A percentile compares a stretch with the other conserved stretches of the same genome.
Conservation (phyloP, 2,329 filamentous ascomycete genomes). For the Fusarium sp. region DNA sequence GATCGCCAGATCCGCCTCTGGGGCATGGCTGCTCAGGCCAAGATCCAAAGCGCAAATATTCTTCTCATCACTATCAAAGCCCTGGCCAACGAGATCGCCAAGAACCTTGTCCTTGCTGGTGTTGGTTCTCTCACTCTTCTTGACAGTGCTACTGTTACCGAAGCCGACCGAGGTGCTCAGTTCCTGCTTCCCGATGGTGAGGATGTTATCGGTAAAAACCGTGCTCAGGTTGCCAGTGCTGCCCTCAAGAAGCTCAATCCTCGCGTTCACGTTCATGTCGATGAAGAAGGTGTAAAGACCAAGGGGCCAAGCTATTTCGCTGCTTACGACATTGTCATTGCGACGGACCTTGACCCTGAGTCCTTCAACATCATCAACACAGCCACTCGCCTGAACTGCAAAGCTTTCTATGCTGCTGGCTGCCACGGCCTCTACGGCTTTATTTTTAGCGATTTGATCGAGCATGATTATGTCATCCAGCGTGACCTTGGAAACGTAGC, state of each 20-base stretch:
- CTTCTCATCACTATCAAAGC: slow-evolving; percentile 89
- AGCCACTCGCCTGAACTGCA: slow-evolving; percentile 80
- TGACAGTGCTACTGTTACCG: slow-evolving; percentile 79
- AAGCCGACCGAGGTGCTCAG: slow-evolving; percentile 83
- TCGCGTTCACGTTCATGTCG: slow-evolving; percentile 80
- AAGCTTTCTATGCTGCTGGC: slow-evolving; percentile 89
- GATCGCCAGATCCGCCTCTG: slow-evolving; percentile 97
- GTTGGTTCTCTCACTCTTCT: slow-evolving; percentile 90
- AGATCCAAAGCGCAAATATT: slow-evolving; percentile 89
- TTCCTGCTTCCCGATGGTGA: slow-evolving; percentile 81
- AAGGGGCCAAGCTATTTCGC: slow-evolving; percentile 82
- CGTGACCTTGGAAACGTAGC: slow-evolving; percentile 82
- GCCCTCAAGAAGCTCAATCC: slow-evolving; percentile 90
- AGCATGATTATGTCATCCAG: slow-evolving; percentile 90
- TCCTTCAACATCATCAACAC: slow-evolving; percentile 86
- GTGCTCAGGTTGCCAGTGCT: slow-evolving; percentile 82
- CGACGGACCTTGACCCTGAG: slow-evolving; percentile 84
- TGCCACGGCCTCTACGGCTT: slow-evolving; percentile 94
- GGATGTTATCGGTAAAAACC: slow-evolving; percentile 80
- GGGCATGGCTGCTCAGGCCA: slow-evolving; percentile 95
- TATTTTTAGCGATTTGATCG: slow-evolving; percentile 92
- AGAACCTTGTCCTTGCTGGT: slow-evolving; percentile 95
- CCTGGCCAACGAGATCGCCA: slow-evolving; percentile 93
- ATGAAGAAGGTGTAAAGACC: slow-evolving; percentile 73
- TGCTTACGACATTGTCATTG: slow-evolving; percentile 86